Percentiles rank a stretch among this genome's conserved stretches.
Conservation (phyloP, 768 basidiomycete species). For the Boletus eberwhitei region DNA sequence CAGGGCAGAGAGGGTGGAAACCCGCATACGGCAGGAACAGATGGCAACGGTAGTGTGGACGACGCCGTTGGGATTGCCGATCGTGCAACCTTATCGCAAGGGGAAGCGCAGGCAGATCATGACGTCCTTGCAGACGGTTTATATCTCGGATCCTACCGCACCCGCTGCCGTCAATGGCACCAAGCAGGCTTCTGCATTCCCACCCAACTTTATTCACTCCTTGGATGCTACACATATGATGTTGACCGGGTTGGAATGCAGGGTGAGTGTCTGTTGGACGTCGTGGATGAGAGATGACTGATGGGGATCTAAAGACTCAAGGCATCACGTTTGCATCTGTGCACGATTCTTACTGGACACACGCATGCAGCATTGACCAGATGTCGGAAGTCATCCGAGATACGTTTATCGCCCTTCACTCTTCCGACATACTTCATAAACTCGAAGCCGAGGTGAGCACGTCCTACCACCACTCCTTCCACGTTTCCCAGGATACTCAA, state of each 20-base stretch:
- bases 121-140: conserved; percentile 84
- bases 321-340: conserved; percentile 89
- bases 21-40: conserved; percentile 72
- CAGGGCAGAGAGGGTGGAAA: conserved; percentile 14
- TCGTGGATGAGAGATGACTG: not conserved
- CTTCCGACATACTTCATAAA: conserved; percentile 73
- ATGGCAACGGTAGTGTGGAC: conserved; percentile 98
- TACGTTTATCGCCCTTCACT: conserved; percentile 90
- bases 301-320: conserved; percentile 47
- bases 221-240: conserved; percentile 99
- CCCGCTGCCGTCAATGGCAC: conserved; percentile 74
- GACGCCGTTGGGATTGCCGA: conserved; percentile 89
- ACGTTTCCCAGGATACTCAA: not conserved
- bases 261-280: conserved; percentile 43
- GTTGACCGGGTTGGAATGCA: conserved; percentile 88
- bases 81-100: conserved; percentile 95
- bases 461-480: not conserved
- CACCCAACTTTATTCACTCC: conserved; percentile 97
- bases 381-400: conserved; percentile 91
- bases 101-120: conserved; percentile 74
- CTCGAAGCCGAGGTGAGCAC: conserved; percentile 68
- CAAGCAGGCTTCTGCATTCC: conserved; percentile 96
- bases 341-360: conserved; percentile 99
- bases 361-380: conserved; percentile 78
- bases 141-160: conserved; percentile 80